These are phyloP conservation scores for Penicillium sp. DNA, from an alignment of 2,329 filamentous ascomycete species.

Conservation along the genomic window DNA sequence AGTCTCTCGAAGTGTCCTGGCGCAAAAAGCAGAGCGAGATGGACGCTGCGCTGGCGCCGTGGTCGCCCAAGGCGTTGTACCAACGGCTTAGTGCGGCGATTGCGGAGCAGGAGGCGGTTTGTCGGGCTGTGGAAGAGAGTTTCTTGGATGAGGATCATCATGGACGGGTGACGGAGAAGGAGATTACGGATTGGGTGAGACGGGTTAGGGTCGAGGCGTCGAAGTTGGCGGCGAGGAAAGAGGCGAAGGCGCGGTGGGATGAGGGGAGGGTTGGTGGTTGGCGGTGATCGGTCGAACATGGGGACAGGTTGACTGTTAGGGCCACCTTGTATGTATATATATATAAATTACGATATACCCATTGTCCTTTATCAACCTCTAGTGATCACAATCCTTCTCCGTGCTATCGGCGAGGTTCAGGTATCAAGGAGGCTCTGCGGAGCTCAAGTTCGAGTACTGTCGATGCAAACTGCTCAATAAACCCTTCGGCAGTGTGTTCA, in stretches of 20 bases:
- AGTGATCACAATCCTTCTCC: too few species aligned
- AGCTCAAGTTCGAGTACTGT: too few species aligned
- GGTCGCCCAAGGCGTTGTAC: slow-evolving; percentile 85
- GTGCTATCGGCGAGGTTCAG: too few species aligned
- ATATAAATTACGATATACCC: not conserved
- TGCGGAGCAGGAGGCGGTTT: slow-evolving; percentile 81
- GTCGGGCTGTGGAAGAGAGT: slow-evolving; percentile 86
- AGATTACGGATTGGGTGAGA: slow-evolving; percentile 83
- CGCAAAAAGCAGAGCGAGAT: slow-evolving; percentile 85
- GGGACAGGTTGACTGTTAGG: too few species aligned
- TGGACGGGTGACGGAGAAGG: slow-evolving; percentile 73
- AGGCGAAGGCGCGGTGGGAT: slow-evolving; percentile 93
- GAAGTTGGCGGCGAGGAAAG: slow-evolving; percentile 77
- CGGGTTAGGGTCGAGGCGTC: slow-evolving; percentile 81
- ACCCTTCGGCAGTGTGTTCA: too few species aligned
- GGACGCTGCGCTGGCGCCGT: slow-evolving; percentile 81
- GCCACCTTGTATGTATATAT: too few species aligned
- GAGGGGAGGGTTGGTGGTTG: slow-evolving; percentile 94
- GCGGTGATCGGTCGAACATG: too few species aligned
- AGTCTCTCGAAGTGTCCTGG: slow-evolving; percentile 92
- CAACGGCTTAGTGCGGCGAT: slow-evolving; percentile 77
- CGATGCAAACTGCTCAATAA: too few species aligned
- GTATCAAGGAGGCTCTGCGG: too few species aligned
- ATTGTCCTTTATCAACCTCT: too few species aligned
- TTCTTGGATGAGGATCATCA: slow-evolving; percentile 72